Percentiles rank a stretch among this genome's conserved stretches.
phyloP scores from a whole-genome alignment of 2,329 filamentous ascomycete genomes.

The Scedosporium dehoogii region DNA sequence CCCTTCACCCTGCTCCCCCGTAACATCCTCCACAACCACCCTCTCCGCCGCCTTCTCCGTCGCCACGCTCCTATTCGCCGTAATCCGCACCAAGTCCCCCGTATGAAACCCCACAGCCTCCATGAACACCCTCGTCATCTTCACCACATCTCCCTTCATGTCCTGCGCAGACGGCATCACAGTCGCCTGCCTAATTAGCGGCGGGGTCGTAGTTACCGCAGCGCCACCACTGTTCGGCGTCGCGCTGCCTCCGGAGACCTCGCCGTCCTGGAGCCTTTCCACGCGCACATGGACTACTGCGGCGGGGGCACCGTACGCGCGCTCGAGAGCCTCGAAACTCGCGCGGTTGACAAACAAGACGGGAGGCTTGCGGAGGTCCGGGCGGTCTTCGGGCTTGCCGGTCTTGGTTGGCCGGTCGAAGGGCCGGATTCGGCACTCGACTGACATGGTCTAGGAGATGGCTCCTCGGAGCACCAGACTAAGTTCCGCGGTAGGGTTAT shows the following conservation, averaged over 20 bases:
- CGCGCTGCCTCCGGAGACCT: neutral
- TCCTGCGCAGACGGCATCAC: constrained; percentile 3
- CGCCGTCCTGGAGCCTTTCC: neutral
- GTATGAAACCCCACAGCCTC: constrained; percentile 63
- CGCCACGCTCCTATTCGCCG: constrained; percentile 30
- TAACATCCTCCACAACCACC: constrained; percentile 53
- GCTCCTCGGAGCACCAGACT: too few relatives aligned
- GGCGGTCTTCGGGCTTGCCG: constrained; percentile 1
- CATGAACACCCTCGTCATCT: constrained; percentile 65
- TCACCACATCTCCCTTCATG: constrained; percentile 34
- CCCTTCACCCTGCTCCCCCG: constrained; percentile 12
- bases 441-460: neutral
- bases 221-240: neutral
- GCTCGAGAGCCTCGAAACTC: constrained; percentile 3
- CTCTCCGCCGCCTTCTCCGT: constrained; percentile 38
- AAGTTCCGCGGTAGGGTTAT: too few relatives aligned
- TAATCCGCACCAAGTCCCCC: constrained; percentile 52
- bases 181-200: constrained; percentile 1
- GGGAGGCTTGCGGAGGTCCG: constrained; percentile 6
- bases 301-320: neutral
- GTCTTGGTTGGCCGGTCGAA: constrained; percentile 4
- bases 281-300: constrained; percentile 1
- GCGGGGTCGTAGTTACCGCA: neutral
- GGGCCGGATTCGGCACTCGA: constrained; percentile 7
- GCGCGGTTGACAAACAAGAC: neutral